phyloP scores from a whole-genome alignment of 78 protist genomes.

The Corallochytrium limacisporum region DNA sequence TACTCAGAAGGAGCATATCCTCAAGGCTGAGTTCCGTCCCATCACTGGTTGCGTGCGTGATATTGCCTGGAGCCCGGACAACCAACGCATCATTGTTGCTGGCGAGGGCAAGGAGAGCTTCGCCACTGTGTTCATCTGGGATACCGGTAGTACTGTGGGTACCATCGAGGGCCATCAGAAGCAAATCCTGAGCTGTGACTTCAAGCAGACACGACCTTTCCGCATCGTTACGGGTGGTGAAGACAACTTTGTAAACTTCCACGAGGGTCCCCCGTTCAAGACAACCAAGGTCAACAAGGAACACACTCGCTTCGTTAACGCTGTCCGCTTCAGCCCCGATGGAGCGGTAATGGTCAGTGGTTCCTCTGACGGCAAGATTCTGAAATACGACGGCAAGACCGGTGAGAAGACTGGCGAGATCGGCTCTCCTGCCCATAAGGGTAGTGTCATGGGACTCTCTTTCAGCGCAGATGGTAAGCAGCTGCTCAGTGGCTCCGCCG shows the following conservation, averaged over 20 bases:
- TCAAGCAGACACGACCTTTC: constrained; percentile 73
- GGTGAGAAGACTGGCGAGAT: constrained; percentile 54
- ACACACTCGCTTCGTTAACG: constrained; percentile 56
- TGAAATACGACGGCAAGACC: constrained; percentile 74
- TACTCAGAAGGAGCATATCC: constrained; percentile 47
- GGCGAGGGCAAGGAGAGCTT: constrained; percentile 80
- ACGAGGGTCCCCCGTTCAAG: constrained; percentile 84
- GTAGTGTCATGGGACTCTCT: constrained; percentile 39
- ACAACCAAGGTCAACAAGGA: constrained; percentile 34
- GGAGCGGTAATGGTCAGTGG: constrained; percentile 40
- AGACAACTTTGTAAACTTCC: constrained; percentile 25
- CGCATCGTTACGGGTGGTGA: constrained; percentile 67
- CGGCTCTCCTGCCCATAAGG: constrained; percentile 36
- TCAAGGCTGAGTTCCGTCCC: constrained; percentile 52
- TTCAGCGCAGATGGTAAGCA: constrained; percentile 46
- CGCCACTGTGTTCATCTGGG: constrained; percentile 10
- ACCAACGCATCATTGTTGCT: constrained; percentile 70
- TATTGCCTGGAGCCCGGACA: constrained; percentile 77
- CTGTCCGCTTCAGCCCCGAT: constrained; percentile 68
- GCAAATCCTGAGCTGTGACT: constrained; percentile 44
- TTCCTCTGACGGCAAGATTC: constrained; percentile 40
- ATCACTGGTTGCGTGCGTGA: background rate
- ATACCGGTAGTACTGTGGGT: constrained; percentile 75
- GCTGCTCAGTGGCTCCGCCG: constrained; percentile 65
- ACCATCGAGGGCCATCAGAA: constrained; percentile 71